These are phyloP conservation scores for Zizania palustris DNA, from an alignment of 202 grass and related monocot species.

Conservation along the genomic window DNA sequence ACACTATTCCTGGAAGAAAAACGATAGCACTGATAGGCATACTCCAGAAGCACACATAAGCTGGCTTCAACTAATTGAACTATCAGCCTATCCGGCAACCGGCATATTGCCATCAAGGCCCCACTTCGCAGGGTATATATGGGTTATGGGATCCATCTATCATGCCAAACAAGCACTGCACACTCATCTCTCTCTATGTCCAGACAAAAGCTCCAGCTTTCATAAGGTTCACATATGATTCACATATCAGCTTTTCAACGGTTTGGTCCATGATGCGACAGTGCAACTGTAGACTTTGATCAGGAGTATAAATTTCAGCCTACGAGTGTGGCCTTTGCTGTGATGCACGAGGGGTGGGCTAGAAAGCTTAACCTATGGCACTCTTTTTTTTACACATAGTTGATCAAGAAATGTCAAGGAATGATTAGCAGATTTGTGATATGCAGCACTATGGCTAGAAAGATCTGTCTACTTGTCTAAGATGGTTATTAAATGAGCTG, in stretches of 20 bases:
- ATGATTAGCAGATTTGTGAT: slow-evolving; percentile 34
- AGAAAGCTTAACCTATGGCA: slow-evolving; percentile 41
- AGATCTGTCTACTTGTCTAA: slow-evolving; percentile 45
- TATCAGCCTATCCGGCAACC: slow-evolving; percentile 16
- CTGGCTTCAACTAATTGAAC: slow-evolving; percentile 22
- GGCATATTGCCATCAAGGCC: slow-evolving; percentile 20
- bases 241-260: slow-evolving; percentile 29
- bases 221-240: slow-evolving; percentile 13
- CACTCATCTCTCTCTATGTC: background rate
- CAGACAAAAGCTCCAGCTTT: background rate
- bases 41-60: background rate
- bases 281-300: background rate
- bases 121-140: slow-evolving; percentile 5
- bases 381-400: slow-evolving; percentile 27
- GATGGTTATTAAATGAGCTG: slow-evolving; percentile 18
- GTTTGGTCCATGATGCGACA: slow-evolving; percentile 29
- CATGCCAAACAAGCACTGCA: no score
- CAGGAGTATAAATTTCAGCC: slow-evolving; percentile 13
- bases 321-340: slow-evolving; percentile 14
- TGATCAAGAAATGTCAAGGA: slow-evolving; percentile 41
- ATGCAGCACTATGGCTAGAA: slow-evolving; percentile 29
- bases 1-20: no score
- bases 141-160: no score
- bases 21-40: background rate
- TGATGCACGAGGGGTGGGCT: slow-evolving; percentile 33